These are phyloP conservation scores for Leishmania tropica DNA, from an alignment of 208 protist genomes.

Conservation along the genomic window DNA sequence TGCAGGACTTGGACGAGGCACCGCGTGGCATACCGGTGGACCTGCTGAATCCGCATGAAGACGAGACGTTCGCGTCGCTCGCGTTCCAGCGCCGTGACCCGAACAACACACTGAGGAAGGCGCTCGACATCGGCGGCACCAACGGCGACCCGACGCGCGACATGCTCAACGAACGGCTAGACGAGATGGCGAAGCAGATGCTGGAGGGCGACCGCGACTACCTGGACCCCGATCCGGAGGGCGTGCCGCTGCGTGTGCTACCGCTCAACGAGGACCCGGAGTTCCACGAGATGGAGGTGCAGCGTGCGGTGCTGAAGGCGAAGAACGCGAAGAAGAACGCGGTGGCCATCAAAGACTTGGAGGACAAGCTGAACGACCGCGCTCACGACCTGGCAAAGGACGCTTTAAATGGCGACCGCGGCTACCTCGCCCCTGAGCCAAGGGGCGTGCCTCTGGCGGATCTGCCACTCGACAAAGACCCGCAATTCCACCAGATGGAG, in stretches of 20 bases:
- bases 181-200: conserved; percentile 61
- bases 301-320: conserved; percentile 56
- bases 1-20: conserved; percentile 40
- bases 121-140: conserved; percentile 28
- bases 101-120: conserved; percentile 25
- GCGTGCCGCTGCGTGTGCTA: conserved; percentile 59
- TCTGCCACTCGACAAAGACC: conserved; percentile 70
- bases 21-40: conserved; percentile 69
- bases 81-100: conserved; percentile 41
- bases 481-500: conserved; percentile 66
- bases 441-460: conserved; percentile 64
- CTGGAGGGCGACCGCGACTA: conserved; percentile 59
- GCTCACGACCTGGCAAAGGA: conserved; percentile 71
- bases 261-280: conserved; percentile 69
- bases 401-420: conserved; percentile 53
- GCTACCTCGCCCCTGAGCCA: conserved; percentile 69
- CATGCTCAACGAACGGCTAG: conserved; percentile 57
- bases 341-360: conserved; percentile 50
- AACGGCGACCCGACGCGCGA: conserved; percentile 26
- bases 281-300: conserved; percentile 77
- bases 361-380: conserved; percentile 60
- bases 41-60: conserved; percentile 60
- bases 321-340: conserved; percentile 61
- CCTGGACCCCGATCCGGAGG: conserved; percentile 65
- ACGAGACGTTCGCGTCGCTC: conserved; percentile 58